Evolutionary conservation across 1,284 basidiomycete genomes (phyloP), one percentile per base, ranked within the genome.

Genomic region (Pseudozyma thailandica): DNA sequence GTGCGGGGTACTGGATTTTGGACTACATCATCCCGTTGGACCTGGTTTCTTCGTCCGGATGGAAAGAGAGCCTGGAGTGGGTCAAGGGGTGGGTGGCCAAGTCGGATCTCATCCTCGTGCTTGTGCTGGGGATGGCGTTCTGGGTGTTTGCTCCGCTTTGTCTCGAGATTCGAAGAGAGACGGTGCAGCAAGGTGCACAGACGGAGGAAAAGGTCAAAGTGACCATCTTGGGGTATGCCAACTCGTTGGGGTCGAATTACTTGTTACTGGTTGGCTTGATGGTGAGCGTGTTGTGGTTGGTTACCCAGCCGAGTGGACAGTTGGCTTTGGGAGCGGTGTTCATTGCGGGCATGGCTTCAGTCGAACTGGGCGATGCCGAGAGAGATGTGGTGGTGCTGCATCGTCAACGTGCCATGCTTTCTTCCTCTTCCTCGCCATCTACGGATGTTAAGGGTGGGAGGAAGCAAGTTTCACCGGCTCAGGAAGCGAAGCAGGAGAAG

Each of bases 191-290:
- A 33, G n/a, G n/a, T 7, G 25, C 26, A 31, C 52, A 51, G 37
- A 55, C 16, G 35, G 27, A 61, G 30, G 33, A 43, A 10, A 61
- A 63, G 54, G 13, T 31, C 10, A 56, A 75, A 18, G 72, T 93
- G 48, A 87, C 87, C 18, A 87, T 98, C 0, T 84, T 93, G 1
- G 94, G 95, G 0, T 96, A 91, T 78, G 91, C 91, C 0, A 98
- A 98, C 82, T 89, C 91, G 0, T 92, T 90, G 74, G 96, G 94
- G 3, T 89, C 93, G 18, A 89, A 90, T 0, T 96, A 93, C 82
- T 84, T 94, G 50, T 85, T 97, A 43, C 91, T 96, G 78, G 89
- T 90, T 86, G 86, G 87, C 18, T 86, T 91, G 26, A 84, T 87
- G 38, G 88, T 94, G 48, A 85, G 86, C 13, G 55, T 91, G 23